Conservation (phyloP, 768 basidiomycete genomes). For the Exidia glandulosa region DNA sequence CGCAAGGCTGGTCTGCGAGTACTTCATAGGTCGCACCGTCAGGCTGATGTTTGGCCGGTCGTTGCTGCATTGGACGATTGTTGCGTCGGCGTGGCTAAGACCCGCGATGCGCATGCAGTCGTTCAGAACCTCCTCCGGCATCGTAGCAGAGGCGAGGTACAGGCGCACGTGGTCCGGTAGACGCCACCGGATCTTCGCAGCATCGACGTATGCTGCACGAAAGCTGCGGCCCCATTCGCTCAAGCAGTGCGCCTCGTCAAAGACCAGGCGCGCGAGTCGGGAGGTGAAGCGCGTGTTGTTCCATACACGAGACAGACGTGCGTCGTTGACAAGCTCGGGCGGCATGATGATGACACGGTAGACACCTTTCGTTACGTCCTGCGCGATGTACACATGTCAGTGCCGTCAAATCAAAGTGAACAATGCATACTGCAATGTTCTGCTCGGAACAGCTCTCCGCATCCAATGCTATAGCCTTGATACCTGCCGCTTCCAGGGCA, state of each 20-base stretch:
- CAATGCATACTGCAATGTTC: constrained; percentile 10
- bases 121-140: constrained; percentile 15
- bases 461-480: constrained; percentile 12
- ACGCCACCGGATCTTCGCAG: constrained; percentile 16
- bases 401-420: background rate
- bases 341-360: constrained; percentile 19
- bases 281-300: background rate
- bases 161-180: constrained; percentile 20
- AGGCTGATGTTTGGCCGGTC: constrained; percentile 24
- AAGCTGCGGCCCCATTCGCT: constrained; percentile 28
- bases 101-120: constrained; percentile 15
- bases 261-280: constrained; percentile 16
- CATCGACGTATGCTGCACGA: constrained; percentile 22
- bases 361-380: constrained; percentile 16
- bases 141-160: constrained; percentile 24
- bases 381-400: background rate
- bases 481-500: background rate
- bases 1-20: constrained; percentile 4
- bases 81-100: constrained; percentile 8
- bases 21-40: constrained; percentile 13
- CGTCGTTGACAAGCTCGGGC: constrained; percentile 17
- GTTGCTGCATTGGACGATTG: constrained; percentile 16
- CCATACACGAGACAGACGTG: constrained; percentile 14
- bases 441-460: constrained; percentile 7
- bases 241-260: constrained; percentile 32